Evolutionary conservation across 2,329 filamentous ascomycete genomes (phyloP), one percentile per base, ranked within the genome.

Genomic region (Colletotrichum ledebouriae): DNA sequence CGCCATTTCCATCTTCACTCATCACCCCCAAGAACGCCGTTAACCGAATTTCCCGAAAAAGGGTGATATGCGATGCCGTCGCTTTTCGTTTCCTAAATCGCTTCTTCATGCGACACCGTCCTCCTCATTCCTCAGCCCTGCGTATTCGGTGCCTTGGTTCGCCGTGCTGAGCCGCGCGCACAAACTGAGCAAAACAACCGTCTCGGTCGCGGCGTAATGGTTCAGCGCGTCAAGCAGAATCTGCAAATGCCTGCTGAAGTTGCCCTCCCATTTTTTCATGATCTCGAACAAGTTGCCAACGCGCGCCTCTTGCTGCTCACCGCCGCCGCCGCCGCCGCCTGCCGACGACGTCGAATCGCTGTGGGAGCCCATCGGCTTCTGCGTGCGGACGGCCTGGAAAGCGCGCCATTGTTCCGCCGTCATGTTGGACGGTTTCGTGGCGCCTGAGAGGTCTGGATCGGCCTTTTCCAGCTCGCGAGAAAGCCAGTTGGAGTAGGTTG

Each of bases 191-290:
- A 99, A 85, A 17, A 97, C 96, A 3, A 98, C 95, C 44, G 96
- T 98, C 83, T 99, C 96, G 0, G 96, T 98, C 0, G 96, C 96
- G 3, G 96, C 96, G 74, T 98, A 97, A 79, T 98, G 97, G 74
- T 99, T 98, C 71, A 99, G 85, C 69, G 94, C 95, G 77, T 98
- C 96, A 42, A 98, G 89, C 74, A 99, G 80, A 72, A 98, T 97
- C 82, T 97, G 94, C 74, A 99, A 81, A 80, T 98, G 95, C 53
- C 94, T 85, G 65, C 92, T 92, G 77, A 99, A 99, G 76, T 97
- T 97, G 72, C 91, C 90, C 79, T 99, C 96, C 83, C 97, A 98
- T 80, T 95, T 94, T 76, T 89, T 89, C 69, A 99, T 88, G 67
- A 94, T 94, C 72, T 97, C 94, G 70, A 93, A 92, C 62, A 98